Conservation (phyloP, 345 rosid species). For the Punica granatum region DNA sequence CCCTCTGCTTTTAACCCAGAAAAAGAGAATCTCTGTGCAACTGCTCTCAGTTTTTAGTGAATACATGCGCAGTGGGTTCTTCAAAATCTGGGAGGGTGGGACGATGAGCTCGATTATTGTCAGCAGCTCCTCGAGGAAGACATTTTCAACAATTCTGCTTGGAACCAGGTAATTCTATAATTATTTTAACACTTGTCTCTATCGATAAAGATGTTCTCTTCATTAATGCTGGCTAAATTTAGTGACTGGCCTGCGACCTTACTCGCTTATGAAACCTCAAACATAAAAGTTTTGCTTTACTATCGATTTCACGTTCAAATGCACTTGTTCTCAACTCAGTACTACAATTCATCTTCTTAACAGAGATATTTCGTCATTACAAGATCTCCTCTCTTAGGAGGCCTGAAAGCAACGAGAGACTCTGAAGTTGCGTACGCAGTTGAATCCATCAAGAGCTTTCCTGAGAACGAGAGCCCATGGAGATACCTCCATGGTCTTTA, state of each 20-base stretch:
- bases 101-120: slow-evolving; percentile 77
- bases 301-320: background rate
- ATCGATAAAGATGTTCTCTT: background rate
- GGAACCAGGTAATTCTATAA: slow-evolving; percentile 71
- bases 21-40: background rate
- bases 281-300: background rate
- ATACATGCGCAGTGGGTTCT: slow-evolving; percentile 58
- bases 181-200: background rate
- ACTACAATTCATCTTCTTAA: slow-evolving; percentile 7
- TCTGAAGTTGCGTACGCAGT: slow-evolving; percentile 66
- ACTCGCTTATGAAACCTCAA: background rate
- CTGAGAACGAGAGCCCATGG: slow-evolving; percentile 88
- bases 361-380: slow-evolving; percentile 78
- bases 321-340: background rate
- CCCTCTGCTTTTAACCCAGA: background rate
- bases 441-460: slow-evolving; percentile 46
- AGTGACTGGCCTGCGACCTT: too few relatives aligned
- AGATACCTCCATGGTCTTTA: slow-evolving; percentile 80
- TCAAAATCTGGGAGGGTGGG: slow-evolving; percentile 84
- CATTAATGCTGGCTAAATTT: too few relatives aligned
- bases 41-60: background rate
- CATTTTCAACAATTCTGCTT: slow-evolving; percentile 83
- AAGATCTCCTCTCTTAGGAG: slow-evolving; percentile 61
- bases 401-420: slow-evolving; percentile 56
- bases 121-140: slow-evolving; percentile 66